Percentiles rank a stretch among this genome's conserved stretches.
phyloP scores from a whole-genome alignment of 2,329 filamentous ascomycete species.

The Exophiala xenobiotica region DNA sequence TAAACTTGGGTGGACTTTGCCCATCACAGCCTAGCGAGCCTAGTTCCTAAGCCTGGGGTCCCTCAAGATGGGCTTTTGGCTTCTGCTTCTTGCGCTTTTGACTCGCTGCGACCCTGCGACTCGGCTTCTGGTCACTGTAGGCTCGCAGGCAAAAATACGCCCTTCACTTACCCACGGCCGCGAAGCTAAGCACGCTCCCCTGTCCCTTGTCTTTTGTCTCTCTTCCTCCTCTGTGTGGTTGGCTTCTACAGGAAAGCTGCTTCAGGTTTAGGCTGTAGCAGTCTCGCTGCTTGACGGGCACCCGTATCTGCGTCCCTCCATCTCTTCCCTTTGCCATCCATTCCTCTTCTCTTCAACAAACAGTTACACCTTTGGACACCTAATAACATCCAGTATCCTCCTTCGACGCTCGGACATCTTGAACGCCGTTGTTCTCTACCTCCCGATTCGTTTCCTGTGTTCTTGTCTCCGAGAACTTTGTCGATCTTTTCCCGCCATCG shows the following conservation, averaged over 20 bases:
- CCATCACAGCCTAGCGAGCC: not conserved
- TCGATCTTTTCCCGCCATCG: conserved; percentile 6
- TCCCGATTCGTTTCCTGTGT: conserved; percentile 7
- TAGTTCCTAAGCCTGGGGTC: not conserved
- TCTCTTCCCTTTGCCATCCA: conserved; percentile 2
- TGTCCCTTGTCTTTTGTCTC: not conserved
- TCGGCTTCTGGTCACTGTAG: too few relatives aligned
- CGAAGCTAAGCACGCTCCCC: conserved; percentile 1
- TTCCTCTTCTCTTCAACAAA: conserved; percentile 10
- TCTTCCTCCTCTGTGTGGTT: not conserved
- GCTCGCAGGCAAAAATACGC: not conserved
- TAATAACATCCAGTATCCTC: not conserved
- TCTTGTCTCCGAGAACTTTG: not conserved
- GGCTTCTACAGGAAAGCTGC: not conserved
- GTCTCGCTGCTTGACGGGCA: not conserved
- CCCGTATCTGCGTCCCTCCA: conserved; percentile 17
- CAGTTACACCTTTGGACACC: not conserved
- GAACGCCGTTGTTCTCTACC: not conserved
- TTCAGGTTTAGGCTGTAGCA: not conserved
- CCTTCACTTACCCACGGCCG: conserved; percentile 1
- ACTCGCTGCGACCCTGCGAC: not conserved
- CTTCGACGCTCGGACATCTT: conserved; percentile 4
- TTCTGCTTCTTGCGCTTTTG: not conserved
- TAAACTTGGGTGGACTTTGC: not conserved
- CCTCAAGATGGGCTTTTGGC: not conserved